Percentiles rank a stretch among this genome's conserved stretches.
Evolutionary conservation across 2,329 filamentous ascomycete genomes (phyloP).

Genomic region (Seiridium unicorne): DNA sequence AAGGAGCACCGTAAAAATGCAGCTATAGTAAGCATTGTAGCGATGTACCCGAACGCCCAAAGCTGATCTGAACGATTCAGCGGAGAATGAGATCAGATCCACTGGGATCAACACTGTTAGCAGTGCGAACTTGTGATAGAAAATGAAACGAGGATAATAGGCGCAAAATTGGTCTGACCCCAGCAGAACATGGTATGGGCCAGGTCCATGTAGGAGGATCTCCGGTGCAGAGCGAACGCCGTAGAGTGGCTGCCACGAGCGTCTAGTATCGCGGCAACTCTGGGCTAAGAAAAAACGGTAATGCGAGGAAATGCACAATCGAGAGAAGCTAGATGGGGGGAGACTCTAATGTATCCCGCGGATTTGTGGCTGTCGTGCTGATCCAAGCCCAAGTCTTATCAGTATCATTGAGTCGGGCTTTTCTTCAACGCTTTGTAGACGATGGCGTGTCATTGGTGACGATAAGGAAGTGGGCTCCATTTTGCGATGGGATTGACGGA

Average conservation of each 20-base stretch:
- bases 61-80: neutral
- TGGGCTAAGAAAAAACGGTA: neutral
- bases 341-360: slow-evolving; percentile 14
- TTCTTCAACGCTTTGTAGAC: neutral
- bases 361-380: slow-evolving; percentile 12
- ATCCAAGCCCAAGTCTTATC: neutral
- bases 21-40: too few species aligned
- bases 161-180: neutral
- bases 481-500: neutral
- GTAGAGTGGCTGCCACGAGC: neutral
- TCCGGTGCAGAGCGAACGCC: neutral
- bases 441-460: slow-evolving; percentile 1
- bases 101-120: neutral
- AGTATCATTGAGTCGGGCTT: neutral
- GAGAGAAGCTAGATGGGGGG: slow-evolving; percentile 1
- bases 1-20: too few species aligned
- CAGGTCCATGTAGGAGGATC: neutral
- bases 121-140: neutral
- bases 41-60: too few species aligned
- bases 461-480: slow-evolving; percentile 7
- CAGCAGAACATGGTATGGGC: neutral
- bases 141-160: neutral
- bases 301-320: slow-evolving; percentile 16
- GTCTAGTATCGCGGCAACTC: too few species aligned
- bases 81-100: neutral